Base-by-base conservation (phyloP, 495 filamentous ascomycete species). In the Amorphotheca resinae region DNA sequence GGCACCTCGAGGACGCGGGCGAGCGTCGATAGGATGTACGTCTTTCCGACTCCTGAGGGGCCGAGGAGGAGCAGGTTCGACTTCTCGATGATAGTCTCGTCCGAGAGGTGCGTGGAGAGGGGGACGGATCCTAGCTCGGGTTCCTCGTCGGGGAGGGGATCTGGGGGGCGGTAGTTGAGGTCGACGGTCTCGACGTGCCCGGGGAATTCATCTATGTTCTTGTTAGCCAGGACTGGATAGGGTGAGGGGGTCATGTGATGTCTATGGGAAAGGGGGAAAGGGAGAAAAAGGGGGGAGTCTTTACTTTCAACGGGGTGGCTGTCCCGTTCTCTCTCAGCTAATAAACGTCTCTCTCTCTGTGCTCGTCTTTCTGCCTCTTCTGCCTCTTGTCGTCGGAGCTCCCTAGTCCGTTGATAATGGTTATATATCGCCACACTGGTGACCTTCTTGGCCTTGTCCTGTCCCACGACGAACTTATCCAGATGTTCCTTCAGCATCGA, bases 1-100 rank as follows among this genome's bases (percentile, higher is more conserved):
- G 91, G 93, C 1, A 96, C 91, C 40, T 91, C 87, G 16, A 98
- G 64, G 2, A 86, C 73, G 21, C 76, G 66, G 9, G 83, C 83
- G 14, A 89, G 65, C 0, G 80, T 86, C 32, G 57, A 48, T 9
- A 63, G 44, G 22, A 98, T 96, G 28, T 95, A 75, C 0, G 93
- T 98, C 62, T 98, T 98, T 0, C 91, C 91, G 3, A 96, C 91
- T 3, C 93, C 91, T 0, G 93, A 93, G 0, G 91, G 93, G 0
- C 91, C 91, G 4, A 98, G 73, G 42, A 95, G 63, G 18, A 96
- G 64, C n/a, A 98, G 72, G 56, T 98, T 98, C 42, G 87, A 91
- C 65, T 98, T 98, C 55, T 95, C 91, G 28, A 98, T 76, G 33
- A 84, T 82, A 16, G 52, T 55, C 14, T 41, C 20, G 58, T 76